A percentile compares a stretch with the other conserved stretches of the same genome.
These are phyloP conservation scores for Acer negundo DNA, from an alignment of 345 rosid species.

Conservation along the genomic window DNA sequence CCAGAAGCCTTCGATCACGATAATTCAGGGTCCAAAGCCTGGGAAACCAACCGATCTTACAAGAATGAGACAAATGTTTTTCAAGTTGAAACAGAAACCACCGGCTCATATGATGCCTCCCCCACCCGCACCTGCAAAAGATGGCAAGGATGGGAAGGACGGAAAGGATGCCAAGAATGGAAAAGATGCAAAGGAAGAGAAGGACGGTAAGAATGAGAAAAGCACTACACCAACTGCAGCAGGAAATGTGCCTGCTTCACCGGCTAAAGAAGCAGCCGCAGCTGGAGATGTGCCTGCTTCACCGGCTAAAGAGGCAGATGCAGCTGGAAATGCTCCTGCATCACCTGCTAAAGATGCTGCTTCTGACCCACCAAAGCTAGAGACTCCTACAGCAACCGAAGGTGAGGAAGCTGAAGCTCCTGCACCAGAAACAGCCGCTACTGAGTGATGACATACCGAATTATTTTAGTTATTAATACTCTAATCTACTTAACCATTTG, in stretches of 20 bases:
- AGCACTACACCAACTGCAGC: constrained; percentile 25
- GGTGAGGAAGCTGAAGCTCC: constrained; percentile 33
- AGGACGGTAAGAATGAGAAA: constrained; percentile 33
- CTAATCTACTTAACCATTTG: constrained; percentile 2
- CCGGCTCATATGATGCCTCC: constrained; percentile 96
- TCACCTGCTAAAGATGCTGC: constrained; percentile 43
- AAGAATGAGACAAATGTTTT: constrained; percentile 83
- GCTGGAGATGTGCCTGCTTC: constrained; percentile 30
- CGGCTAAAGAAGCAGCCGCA: constrained; percentile 35
- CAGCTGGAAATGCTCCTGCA: constrained; percentile 26
- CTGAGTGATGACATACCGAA: constrained; percentile 17
- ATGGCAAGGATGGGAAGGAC: constrained; percentile 41
- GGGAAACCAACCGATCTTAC: constrained; percentile 88
- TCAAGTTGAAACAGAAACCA: constrained; percentile 80
- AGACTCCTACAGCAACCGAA: constrained; percentile 34
- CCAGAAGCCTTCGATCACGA: constrained; percentile 58
- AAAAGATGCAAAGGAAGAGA: constrained; percentile 36
- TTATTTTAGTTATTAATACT: constrained; percentile 16
- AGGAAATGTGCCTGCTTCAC: constrained; percentile 32
- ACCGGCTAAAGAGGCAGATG: constrained; percentile 37
- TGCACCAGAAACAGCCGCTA: constrained; percentile 29
- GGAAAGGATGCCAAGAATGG: constrained; percentile 13
- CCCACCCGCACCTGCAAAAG: constrained; percentile 49
- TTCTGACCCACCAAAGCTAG: constrained; percentile 38
- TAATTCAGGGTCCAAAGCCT: constrained; percentile 93